These are phyloP conservation scores for Cornus florida DNA, from an alignment of 148 eudicot genomes.

Conservation along the genomic window DNA sequence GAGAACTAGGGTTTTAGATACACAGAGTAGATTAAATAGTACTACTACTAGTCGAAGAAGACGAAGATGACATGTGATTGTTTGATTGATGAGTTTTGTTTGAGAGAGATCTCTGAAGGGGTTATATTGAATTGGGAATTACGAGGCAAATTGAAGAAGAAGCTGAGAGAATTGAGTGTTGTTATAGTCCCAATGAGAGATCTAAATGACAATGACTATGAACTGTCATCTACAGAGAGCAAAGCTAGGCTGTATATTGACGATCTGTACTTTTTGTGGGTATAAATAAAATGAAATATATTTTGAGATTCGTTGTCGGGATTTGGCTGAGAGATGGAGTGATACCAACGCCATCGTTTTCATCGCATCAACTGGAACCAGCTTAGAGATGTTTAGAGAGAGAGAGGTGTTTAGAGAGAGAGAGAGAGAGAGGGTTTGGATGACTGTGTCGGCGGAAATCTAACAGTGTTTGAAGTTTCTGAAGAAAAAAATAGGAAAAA, in stretches of 20 bases:
- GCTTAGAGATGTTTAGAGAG: too few relatives aligned
- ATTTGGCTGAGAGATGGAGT: slow-evolving; percentile 6
- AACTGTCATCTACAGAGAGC: not conserved
- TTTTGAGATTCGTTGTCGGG: not conserved
- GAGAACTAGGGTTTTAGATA: not conserved
- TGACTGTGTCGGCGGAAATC: not conserved
- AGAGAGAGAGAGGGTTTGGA: not conserved
- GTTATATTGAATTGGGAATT: not conserved
- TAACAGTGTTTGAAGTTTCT: not conserved
- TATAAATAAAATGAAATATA: too few relatives aligned
- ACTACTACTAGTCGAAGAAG: too few relatives aligned
- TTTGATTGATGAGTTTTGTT: not conserved
- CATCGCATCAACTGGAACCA: not conserved
- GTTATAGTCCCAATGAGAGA: not conserved
- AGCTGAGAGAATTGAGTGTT: not conserved
- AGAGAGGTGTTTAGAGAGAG: not conserved
- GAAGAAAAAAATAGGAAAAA: too few relatives aligned
- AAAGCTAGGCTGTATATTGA: not conserved
- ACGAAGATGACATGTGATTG: not conserved
- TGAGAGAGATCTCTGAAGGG: too few relatives aligned
- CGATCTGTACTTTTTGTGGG: not conserved
- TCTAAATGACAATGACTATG: not conserved
- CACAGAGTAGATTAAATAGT: not conserved
- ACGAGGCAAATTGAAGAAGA: not conserved
- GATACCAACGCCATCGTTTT: slow-evolving; percentile 7